These are phyloP conservation scores for Pisolithus microcarpus DNA, from an alignment of 768 basidiomycete genomes.

Conservation along the genomic window DNA sequence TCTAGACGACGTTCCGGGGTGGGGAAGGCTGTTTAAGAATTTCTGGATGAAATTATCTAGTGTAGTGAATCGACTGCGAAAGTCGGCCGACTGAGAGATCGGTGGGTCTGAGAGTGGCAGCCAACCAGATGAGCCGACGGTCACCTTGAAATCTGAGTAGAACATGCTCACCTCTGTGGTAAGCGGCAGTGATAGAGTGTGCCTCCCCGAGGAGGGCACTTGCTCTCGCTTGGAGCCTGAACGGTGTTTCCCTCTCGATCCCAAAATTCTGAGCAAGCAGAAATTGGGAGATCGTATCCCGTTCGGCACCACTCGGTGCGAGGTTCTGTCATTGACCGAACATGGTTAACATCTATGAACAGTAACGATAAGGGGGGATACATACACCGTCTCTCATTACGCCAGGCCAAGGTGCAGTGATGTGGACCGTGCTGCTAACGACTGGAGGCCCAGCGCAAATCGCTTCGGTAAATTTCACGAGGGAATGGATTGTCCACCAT, in stretches of 20 bases:
- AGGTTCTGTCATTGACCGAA: no score
- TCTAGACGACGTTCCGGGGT: background rate
- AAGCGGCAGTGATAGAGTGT: conserved; percentile 20
- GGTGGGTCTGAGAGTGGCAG: conserved; percentile 31
- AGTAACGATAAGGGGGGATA: background rate
- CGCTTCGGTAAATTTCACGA: conserved; percentile 29
- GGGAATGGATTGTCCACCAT: conserved; percentile 31
- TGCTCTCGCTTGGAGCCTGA: conserved; percentile 21
- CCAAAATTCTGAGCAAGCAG: conserved; percentile 8
- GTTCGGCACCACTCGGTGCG: background rate
- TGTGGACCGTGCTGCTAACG: conserved; percentile 18
- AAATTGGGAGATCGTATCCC: conserved; percentile 11
- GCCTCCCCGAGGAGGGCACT: conserved; percentile 32
- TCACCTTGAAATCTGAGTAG: background rate
- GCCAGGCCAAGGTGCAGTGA: conserved; percentile 40
- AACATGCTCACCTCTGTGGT: conserved; percentile 20
- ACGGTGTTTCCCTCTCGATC: conserved; percentile 6
- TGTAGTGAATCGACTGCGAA: conserved; percentile 37
- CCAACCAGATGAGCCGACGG: background rate
- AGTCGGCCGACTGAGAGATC: conserved; percentile 35
- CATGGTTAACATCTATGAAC: no score
- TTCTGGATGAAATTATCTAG: conserved; percentile 41
- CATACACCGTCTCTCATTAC: conserved; percentile 6
- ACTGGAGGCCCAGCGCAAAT: conserved; percentile 23
- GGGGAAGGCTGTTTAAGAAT: conserved; percentile 22